Conservation (phyloP, 225 moss, liverwort and hornwort species). For the Ulota crispa region DNA sequence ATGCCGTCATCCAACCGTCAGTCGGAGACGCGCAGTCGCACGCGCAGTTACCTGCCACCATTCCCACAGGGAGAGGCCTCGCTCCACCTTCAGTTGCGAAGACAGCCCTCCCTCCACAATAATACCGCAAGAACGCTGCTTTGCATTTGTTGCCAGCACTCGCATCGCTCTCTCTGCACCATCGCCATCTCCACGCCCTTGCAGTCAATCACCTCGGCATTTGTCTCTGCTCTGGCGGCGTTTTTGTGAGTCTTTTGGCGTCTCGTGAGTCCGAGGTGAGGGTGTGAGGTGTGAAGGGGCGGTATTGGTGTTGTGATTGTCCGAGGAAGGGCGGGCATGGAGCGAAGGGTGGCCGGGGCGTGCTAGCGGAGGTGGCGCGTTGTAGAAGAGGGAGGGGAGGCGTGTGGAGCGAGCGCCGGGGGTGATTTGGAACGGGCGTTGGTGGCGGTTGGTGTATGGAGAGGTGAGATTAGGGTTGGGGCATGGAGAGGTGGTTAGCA, state of each 20-base stretch:
- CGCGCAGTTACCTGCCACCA: background rate
- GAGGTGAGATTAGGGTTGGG: slow-evolving; percentile 40
- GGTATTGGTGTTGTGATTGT: background rate
- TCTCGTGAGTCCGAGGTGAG: background rate
- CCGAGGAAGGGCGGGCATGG: background rate
- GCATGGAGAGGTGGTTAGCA: slow-evolving; percentile 47
- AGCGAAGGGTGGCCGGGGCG: background rate
- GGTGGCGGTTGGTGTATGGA: slow-evolving; percentile 39
- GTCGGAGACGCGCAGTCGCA: background rate
- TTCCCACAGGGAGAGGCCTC: background rate
- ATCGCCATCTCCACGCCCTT: background rate
- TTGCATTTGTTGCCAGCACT: background rate
- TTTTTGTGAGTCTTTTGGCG: background rate
- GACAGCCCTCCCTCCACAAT: background rate
- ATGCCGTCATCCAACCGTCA: background rate
- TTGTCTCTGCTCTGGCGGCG: background rate
- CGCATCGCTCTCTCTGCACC: background rate
- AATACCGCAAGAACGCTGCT: background rate
- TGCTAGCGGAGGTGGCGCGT: no score
- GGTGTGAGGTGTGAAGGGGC: background rate
- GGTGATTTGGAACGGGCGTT: slow-evolving; percentile 38
- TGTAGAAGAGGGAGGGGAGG: background rate
- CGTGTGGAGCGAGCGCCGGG: slow-evolving; percentile 1
- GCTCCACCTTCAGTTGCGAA: background rate
- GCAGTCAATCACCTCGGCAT: background rate